Conservation (phyloP, 116 monocot species). For the Thalassia testudinum region DNA sequence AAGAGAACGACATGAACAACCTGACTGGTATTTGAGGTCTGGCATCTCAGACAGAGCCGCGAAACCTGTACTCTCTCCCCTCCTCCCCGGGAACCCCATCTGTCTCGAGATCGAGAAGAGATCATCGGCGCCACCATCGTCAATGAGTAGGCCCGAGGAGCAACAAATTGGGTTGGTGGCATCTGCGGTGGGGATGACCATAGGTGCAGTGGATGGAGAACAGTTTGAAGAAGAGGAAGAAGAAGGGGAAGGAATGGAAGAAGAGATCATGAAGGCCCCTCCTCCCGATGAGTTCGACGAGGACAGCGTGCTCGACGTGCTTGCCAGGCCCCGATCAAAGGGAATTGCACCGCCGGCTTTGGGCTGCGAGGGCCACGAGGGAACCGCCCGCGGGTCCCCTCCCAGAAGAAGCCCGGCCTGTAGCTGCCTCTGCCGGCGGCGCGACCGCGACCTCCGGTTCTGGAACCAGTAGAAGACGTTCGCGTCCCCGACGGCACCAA, state of each 20-base stretch:
- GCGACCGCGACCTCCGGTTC: conserved; percentile 84
- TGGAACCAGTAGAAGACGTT: conserved; percentile 99
- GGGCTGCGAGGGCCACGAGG: neutral
- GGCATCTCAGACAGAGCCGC: too few species aligned
- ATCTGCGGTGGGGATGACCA: neutral
- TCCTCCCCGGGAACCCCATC: conserved; percentile 33
- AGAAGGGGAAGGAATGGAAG: conserved; percentile 13
- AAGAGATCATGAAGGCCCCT: conserved; percentile 13
- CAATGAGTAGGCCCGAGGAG: conserved; percentile 13
- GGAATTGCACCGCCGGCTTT: conserved; percentile 9
- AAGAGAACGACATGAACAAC: too few species aligned
- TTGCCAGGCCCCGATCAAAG: conserved; percentile 5
- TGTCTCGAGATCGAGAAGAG: conserved; percentile 61
- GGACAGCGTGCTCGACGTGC: conserved; percentile 7
- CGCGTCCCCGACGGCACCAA: conserved; percentile 85
- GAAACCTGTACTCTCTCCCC: neutral
- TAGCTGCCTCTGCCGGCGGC: conserved; percentile 83
- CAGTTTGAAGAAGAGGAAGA: neutral
- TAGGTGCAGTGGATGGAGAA: neutral
- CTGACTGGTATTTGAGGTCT: too few species aligned
- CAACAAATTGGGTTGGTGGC: neutral
- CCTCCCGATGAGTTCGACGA: conserved; percentile 17
- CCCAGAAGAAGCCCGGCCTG: conserved; percentile 30
- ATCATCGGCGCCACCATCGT: conserved; percentile 31
- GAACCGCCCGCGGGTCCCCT: neutral